Evolutionary conservation across 1,284 basidiomycete genomes (phyloP).

Genomic region (Apiotrichum siamense): DNA sequence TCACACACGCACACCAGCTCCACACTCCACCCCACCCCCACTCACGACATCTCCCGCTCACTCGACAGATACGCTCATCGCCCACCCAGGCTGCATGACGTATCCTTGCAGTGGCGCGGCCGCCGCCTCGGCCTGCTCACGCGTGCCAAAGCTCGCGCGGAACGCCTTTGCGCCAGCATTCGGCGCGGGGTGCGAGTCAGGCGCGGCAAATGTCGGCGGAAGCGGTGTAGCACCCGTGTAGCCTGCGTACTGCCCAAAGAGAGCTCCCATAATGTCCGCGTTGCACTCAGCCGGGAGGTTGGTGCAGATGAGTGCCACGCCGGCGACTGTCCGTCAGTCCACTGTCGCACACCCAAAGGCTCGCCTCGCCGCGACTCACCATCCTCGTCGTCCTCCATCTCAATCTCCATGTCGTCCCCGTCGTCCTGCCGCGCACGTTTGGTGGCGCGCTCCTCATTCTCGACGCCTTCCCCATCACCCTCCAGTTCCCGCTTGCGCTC

Average conservation of each 20-base stretch:
- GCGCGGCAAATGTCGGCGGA: constrained; percentile 21
- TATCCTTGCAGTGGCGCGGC: constrained; percentile 30
- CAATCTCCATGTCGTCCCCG: constrained; percentile 45
- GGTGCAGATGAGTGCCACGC: constrained; percentile 25
- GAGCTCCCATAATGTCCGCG: constrained; percentile 29
- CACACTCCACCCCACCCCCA: too few species aligned
- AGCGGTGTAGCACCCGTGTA: constrained; percentile 21
- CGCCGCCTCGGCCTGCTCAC: constrained; percentile 25
- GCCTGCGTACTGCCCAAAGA: constrained; percentile 35
- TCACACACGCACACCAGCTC: too few species aligned
- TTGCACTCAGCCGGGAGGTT: constrained; percentile 41
- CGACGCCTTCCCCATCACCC: constrained; percentile 53
- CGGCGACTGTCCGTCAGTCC: neutral
- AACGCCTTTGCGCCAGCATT: constrained; percentile 36
- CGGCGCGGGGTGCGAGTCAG: constrained; percentile 28
- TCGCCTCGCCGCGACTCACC: constrained; percentile 20
- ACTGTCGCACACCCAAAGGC: too few species aligned
- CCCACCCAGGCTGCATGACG: constrained; percentile 43
- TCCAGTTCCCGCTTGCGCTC: constrained; percentile 57
- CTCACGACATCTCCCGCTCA: too few species aligned
- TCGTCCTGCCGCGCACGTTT: constrained; percentile 36
- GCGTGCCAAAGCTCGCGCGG: constrained; percentile 25
- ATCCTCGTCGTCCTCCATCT: constrained; percentile 44
- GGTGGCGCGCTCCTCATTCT: constrained; percentile 19
- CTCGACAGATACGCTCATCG: constrained; percentile 35